Base-by-base conservation (phyloP, 2,329 filamentous ascomycete genomes). In the Fulvia fulva region DNA sequence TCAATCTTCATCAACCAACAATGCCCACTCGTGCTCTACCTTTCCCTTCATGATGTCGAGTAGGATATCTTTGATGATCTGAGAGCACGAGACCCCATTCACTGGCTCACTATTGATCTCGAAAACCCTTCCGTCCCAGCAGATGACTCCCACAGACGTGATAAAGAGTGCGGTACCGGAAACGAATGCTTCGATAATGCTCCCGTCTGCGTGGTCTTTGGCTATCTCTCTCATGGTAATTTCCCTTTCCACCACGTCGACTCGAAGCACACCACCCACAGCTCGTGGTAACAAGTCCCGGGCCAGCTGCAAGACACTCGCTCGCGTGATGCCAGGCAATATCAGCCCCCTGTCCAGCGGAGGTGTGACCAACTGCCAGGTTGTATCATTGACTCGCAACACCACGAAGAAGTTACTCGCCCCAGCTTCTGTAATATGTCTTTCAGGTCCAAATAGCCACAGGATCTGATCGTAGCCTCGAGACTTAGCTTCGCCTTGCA, bases 341-440 rank as follows among this genome's bases (percentile, higher is more conserved):
- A 96, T 94, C 58, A 96, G 80, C 68, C 87, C 85, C 70, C 90
- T 89, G 56, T 88, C 88, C 44, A 96, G 76, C 4, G 89, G 88
- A 3, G 91, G 90, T 2, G 91, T 96, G 55, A 96, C 80, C 28
- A 96, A 79, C 78, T 92, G 81, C 28, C 81, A 71, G 7, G 84
- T 85, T 25, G 53, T 53, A 64, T 87, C 83, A 70, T 79, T 81
- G 49, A 81, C 82, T 71, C 79, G 82, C 88, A 88, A 91, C n/a
- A 96, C 78, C 4, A 94, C 79, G 69, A 96, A 95, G 77, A 96
- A 95, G 76, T 96, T 96, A 70, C 85, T 89, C n/a, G 90, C 91
- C 5, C 91, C 91, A 2, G 91, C 91, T 78, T 96, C 91, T 2
- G 91, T 96, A 65, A 93, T 91, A 70, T 84, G 83, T 53, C 83